Percentiles rank a stretch among this genome's conserved stretches.
Conservation (phyloP, 306 rosid species). For the Rosa multiflora region DNA sequence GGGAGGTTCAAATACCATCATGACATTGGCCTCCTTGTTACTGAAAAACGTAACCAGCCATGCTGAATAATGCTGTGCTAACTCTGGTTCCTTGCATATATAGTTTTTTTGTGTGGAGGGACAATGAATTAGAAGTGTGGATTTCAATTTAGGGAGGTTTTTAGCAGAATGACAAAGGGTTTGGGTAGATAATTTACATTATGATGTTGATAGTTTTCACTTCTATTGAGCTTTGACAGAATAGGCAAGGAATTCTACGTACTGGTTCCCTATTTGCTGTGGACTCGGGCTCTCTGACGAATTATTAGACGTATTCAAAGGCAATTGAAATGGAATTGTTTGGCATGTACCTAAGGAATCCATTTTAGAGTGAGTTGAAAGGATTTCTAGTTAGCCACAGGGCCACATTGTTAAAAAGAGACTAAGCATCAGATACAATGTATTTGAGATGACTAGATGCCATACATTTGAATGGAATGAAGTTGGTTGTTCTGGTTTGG, state of each 20-base stretch:
- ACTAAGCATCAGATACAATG: not conserved
- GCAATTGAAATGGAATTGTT: not conserved
- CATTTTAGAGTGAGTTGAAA: not conserved
- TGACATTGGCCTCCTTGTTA: conserved; percentile 28
- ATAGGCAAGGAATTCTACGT: not conserved
- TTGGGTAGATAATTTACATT: conserved; percentile 11
- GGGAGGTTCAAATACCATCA: conserved; percentile 53
- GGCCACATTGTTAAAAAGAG: not conserved
- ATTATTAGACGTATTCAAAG: not conserved
- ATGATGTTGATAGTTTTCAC: conserved; percentile 1
- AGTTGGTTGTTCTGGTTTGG: not conserved
- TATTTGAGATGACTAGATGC: not conserved
- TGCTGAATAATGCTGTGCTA: conserved; percentile 38
- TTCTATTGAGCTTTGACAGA: conserved; percentile 2
- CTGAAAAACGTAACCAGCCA: conserved; percentile 24
- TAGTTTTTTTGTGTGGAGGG: conserved; percentile 12
- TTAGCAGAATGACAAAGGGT: not conserved
- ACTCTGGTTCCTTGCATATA: conserved; percentile 31
- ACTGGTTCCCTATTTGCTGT: not conserved
- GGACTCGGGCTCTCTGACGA: not conserved
- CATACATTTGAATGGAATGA: too few relatives aligned
- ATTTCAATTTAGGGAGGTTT: conserved; percentile 1
- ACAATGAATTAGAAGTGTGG: not conserved
- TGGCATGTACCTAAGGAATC: not conserved
- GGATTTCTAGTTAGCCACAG: not conserved